phyloP scores from a whole-genome alignment of 1,284 basidiomycete species.

The Neotropicomus parvogracilis region DNA sequence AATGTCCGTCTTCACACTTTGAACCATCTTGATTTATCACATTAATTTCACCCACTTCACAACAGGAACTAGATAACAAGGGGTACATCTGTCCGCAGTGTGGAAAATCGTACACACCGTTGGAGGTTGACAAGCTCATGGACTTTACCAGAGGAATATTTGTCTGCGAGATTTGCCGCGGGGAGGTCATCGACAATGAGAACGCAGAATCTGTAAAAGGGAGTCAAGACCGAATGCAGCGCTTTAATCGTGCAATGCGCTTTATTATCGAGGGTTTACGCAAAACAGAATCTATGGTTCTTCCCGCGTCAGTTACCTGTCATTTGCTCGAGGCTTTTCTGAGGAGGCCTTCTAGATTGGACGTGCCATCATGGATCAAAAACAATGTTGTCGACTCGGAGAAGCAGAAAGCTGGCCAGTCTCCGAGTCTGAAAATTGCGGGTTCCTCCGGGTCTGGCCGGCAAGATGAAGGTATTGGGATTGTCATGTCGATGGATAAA shows the following conservation, averaged over 20 bases:
- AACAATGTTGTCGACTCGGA: conserved; percentile 59
- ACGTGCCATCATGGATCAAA: conserved; percentile 77
- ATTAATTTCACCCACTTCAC: conserved; percentile 6
- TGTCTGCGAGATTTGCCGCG: conserved; percentile 74
- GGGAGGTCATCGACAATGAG: conserved; percentile 89
- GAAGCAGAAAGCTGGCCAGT: conserved; percentile 49
- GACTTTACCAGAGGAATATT: conserved; percentile 63
- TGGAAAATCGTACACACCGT: conserved; percentile 77
- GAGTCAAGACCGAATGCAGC: conserved; percentile 91
- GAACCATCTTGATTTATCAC: neutral
- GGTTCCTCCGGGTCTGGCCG: conserved; percentile 58
- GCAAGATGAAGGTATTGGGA: conserved; percentile 71
- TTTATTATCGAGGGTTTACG: conserved; percentile 85
- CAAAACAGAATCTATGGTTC: conserved; percentile 67
- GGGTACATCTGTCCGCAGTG: conserved; percentile 95
- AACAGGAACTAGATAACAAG: conserved; percentile 89
- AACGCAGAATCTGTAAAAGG: conserved; percentile 80
- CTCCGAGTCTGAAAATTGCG: conserved; percentile 63
- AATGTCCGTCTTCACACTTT: conserved; percentile 51
- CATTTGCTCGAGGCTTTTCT: neutral
- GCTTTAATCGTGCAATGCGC: conserved; percentile 90
- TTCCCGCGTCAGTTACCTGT: conserved; percentile 47
- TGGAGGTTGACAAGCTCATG: conserved; percentile 83
- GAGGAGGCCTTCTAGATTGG: conserved; percentile 55
- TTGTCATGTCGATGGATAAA: conserved; percentile 80